Percentiles rank a stretch among this genome's conserved stretches.
Evolutionary conservation across 805 yeast species (phyloP).

Genomic region (Hyphopichia homilentoma): DNA sequence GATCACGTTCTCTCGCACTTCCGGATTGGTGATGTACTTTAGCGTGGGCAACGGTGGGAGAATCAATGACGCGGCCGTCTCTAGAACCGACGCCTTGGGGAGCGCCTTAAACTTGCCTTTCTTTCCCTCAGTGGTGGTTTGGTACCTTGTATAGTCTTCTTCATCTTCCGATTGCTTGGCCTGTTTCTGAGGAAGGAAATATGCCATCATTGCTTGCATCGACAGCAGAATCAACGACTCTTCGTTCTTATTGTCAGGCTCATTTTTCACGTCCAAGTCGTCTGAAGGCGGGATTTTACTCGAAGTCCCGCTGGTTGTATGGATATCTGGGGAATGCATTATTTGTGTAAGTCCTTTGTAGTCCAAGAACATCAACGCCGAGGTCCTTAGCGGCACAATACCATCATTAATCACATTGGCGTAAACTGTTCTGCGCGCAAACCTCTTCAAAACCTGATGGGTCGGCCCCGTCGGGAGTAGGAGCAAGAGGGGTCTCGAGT

Average conservation of each 20-base stretch:
- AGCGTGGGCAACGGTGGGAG: conserved; percentile 77
- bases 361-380: conserved; percentile 80
- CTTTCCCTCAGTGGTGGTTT: conserved; percentile 8
- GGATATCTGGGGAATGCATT: conserved; percentile 12
- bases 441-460: conserved; percentile 55
- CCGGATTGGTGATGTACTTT: conserved; percentile 66
- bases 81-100: conserved; percentile 73
- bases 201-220: conserved; percentile 35
- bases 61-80: conserved; percentile 73
- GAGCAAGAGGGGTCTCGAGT: conserved; percentile 62
- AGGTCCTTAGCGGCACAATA: conserved; percentile 89
- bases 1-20: conserved; percentile 58
- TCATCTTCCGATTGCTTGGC: conserved; percentile 8
- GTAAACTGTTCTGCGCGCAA: conserved; percentile 72
- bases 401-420: conserved; percentile 94
- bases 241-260: conserved; percentile 7
- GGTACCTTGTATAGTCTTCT: conserved; percentile 12
- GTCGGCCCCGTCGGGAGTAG: conserved; percentile 76
- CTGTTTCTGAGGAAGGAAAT: conserved; percentile 41
- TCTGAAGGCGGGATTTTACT: conserved; percentile 15
- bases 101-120: conserved; percentile 23
- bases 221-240: conserved; percentile 19
- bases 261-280: conserved; percentile 9
- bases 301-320: conserved; percentile 8
- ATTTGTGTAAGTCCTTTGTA: conserved; percentile 56